Evolutionary conservation across 1,139 yeast genomes (phyloP).

Genomic region (Pichia sp.): DNA sequence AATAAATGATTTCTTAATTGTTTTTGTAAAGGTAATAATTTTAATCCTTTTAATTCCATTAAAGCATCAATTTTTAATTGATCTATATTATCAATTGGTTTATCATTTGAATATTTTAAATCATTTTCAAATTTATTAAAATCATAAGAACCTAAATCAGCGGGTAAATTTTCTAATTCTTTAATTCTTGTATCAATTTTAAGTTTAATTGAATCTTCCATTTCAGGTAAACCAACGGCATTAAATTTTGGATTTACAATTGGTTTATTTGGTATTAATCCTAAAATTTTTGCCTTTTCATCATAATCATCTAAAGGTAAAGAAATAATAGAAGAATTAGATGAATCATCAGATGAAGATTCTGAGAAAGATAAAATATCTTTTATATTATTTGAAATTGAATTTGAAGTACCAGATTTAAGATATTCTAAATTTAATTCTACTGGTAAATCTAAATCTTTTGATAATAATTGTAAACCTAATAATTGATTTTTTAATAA

Average conservation of each 20-base stretch:
- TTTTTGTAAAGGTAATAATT: conserved; percentile 78
- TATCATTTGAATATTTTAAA: conserved; percentile 48
- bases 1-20: conserved; percentile 71
- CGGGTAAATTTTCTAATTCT: conserved; percentile 59
- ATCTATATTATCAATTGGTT: conserved; percentile 45
- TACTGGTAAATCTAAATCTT: conserved; percentile 68
- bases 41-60: conserved; percentile 76
- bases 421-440: conserved; percentile 26
- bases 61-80: conserved; percentile 47
- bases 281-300: conserved; percentile 30
- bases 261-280: conserved; percentile 40
- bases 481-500: conserved; percentile 62
- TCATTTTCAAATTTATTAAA: conserved; percentile 50
- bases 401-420: conserved; percentile 7
- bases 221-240: conserved; percentile 47
- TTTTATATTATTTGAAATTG: not conserved
- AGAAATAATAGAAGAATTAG: not conserved
- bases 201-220: conserved; percentile 47
- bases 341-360: not conserved
- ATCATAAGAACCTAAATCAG: conserved; percentile 50
- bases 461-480: conserved; percentile 70
- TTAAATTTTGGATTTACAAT: conserved; percentile 64
- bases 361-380: not conserved
- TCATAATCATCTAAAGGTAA: conserved; percentile 25
- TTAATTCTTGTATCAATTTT: conserved; percentile 64